Percentiles rank a stretch among this genome's conserved stretches.
Conservation (phyloP, 768 basidiomycete genomes). For the Tulasnella sp. region DNA sequence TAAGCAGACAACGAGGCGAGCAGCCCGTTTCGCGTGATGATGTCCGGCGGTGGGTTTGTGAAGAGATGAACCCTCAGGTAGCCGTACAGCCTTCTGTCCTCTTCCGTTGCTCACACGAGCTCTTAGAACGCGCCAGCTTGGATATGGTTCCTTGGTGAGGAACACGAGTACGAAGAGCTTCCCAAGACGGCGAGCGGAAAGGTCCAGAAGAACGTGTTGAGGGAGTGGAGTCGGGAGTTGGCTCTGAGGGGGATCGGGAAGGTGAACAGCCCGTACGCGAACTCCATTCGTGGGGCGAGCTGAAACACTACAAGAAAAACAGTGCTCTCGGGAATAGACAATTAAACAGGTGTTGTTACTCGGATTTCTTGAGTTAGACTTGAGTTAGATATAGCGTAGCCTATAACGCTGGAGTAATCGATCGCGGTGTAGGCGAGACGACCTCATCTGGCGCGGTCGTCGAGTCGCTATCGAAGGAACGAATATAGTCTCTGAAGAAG, state of each 20-base stretch:
- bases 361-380: too few species aligned
- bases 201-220: constrained; percentile 67
- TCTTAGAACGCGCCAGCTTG: constrained; percentile 61
- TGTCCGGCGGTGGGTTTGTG: constrained; percentile 41
- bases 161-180: constrained; percentile 41
- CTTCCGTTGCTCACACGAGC: not conserved
- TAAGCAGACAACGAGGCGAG: constrained; percentile 37
- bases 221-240: constrained; percentile 38
- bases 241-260: constrained; percentile 14
- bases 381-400: too few species aligned
- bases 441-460: too few species aligned
- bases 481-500: constrained; percentile 52
- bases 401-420: too few species aligned
- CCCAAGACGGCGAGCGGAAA: constrained; percentile 85
- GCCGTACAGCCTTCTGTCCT: constrained; percentile 11
- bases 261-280: too few species aligned
- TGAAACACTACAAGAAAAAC: too few species aligned
- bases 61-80: constrained; percentile 71
- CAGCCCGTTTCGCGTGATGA: constrained; percentile 35
- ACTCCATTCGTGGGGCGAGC: too few species aligned
- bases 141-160: constrained; percentile 75
- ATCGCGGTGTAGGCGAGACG: too few species aligned
- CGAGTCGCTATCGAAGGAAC: constrained; percentile 15
- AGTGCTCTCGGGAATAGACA: too few species aligned
- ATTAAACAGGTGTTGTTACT: too few species aligned